These are phyloP conservation scores for Cordyceps fumosorosea DNA, from an alignment of 2,329 filamentous ascomycete genomes.

Conservation along the genomic window DNA sequence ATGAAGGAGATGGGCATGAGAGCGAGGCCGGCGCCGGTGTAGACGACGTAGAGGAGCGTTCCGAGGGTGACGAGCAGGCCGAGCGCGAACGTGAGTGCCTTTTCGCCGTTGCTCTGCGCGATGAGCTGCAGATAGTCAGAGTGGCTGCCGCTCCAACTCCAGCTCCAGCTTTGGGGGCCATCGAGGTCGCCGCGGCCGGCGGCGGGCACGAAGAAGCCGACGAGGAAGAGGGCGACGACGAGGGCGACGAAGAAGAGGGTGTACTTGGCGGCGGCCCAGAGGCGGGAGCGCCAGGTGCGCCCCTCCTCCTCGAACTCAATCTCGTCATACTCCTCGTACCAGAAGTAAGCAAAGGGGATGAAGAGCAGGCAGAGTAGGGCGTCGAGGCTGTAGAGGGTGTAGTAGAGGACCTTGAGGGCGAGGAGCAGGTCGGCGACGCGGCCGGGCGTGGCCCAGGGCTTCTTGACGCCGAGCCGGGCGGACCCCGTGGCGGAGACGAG, in stretches of 20 bases:
- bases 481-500: slow-evolving; percentile 84
- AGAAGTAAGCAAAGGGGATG: slow-evolving; percentile 96
- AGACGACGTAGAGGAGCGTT: slow-evolving; percentile 77
- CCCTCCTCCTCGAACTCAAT: slow-evolving; percentile 77
- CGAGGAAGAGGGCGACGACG: slow-evolving; percentile 74
- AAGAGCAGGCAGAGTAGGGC: slow-evolving; percentile 81
- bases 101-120: slow-evolving; percentile 75
- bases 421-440: slow-evolving; percentile 70
- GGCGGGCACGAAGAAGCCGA: slow-evolving; percentile 90
- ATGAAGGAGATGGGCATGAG: slow-evolving; percentile 85
- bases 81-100: slow-evolving; percentile 81
- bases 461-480: slow-evolving; percentile 70
- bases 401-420: slow-evolving; percentile 85
- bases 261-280: slow-evolving; percentile 86
- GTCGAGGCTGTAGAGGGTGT: slow-evolving; percentile 85
- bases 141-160: slow-evolving; percentile 62
- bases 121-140: slow-evolving; percentile 89
- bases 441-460: slow-evolving; percentile 87
- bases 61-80: slow-evolving; percentile 86
- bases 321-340: slow-evolving; percentile 95
- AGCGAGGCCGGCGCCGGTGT: slow-evolving; percentile 83
- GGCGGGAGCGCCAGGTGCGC: slow-evolving; percentile 61
- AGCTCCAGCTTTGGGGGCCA: slow-evolving; percentile 30
- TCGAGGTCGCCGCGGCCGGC: slow-evolving; percentile 59
- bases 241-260: slow-evolving; percentile 78